Evolutionary conservation across 192 early-diverging fungal genomes (phyloP).

Genomic region (Coemansia sp.): DNA sequence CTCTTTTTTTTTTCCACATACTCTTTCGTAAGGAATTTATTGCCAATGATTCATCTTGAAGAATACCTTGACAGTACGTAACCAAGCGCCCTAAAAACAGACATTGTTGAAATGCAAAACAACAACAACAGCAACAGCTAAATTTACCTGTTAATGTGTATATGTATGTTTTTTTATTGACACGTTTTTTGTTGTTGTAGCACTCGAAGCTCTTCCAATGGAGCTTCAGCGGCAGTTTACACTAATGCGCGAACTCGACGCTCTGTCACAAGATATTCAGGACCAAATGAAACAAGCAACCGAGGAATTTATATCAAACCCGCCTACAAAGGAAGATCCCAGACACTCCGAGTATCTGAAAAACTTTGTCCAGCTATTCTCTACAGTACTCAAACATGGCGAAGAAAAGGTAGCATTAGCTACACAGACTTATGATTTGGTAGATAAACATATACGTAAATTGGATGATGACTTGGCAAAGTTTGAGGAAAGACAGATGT

Average conservation of each 20-base stretch:
- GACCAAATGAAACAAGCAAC: constrained; percentile 68
- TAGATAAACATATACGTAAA: constrained; percentile 86
- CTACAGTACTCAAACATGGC: constrained; percentile 79
- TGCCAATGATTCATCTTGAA: constrained; percentile 67
- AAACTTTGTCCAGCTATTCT: constrained; percentile 59
- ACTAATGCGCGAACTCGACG: constrained; percentile 92
- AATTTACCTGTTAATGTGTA: background rate
- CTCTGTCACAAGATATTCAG: constrained; percentile 71
- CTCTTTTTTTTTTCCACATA: background rate
- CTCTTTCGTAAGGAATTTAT: no score
- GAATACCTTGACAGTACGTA: constrained; percentile 87
- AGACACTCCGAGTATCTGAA: constrained; percentile 56
- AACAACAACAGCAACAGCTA: background rate
- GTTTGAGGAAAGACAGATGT: constrained; percentile 91
- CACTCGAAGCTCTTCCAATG: constrained; percentile 74
- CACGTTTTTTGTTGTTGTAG: constrained; percentile 27
- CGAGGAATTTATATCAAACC: constrained; percentile 69
- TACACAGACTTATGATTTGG: constrained; percentile 90
- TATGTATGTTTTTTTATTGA: background rate
- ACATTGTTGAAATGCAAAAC: background rate
- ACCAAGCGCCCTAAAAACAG: background rate
- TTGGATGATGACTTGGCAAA: constrained; percentile 90
- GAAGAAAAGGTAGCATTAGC: constrained; percentile 95
- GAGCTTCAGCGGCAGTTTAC: constrained; percentile 87
- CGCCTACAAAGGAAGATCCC: constrained; percentile 52